phyloP scores from a whole-genome alignment of 768 basidiomycete genomes.

The Plicaturopsis crispa region DNA sequence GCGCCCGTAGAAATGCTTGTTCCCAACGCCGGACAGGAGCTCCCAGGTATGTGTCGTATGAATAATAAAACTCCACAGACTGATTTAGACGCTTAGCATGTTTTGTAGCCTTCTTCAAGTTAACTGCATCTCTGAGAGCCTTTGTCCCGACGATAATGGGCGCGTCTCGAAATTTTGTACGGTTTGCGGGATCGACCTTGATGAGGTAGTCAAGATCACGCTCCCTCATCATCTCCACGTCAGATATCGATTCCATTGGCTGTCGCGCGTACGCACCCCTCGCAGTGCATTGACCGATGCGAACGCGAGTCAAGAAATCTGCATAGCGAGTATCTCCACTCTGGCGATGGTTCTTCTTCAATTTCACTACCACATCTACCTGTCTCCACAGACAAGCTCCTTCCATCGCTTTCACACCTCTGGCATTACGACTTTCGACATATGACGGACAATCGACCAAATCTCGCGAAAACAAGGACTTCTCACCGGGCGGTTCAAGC shows the following conservation, averaged over 20 bases:
- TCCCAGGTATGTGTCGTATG: neutral
- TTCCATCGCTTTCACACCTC: neutral
- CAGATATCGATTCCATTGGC: neutral
- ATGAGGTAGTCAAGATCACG: neutral
- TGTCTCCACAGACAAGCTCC: slow-evolving; percentile 8
- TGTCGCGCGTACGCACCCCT: neutral
- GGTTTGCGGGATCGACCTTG: no score
- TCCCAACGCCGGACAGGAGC: neutral
- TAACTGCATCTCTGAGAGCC: slow-evolving; percentile 9
- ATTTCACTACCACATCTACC: slow-evolving; percentile 5
- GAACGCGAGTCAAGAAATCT: neutral
- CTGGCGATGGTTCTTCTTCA: slow-evolving; percentile 5
- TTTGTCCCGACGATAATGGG: slow-evolving; percentile 14
- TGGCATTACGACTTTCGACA: neutral
- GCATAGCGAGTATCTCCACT: neutral
- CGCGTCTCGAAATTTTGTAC: slow-evolving; percentile 11
- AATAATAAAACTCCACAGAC: neutral
- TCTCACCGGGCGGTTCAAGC: slow-evolving; percentile 11
- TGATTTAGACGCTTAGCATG: neutral
- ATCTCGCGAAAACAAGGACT: slow-evolving; percentile 11
- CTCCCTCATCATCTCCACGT: neutral
- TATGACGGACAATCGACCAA: slow-evolving; percentile 1
- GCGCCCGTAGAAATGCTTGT: neutral
- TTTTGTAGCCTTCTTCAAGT: neutral
- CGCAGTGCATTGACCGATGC: neutral